Base-by-base conservation (phyloP, 768 basidiomycete species). In the Boletus subparvulus region DNA sequence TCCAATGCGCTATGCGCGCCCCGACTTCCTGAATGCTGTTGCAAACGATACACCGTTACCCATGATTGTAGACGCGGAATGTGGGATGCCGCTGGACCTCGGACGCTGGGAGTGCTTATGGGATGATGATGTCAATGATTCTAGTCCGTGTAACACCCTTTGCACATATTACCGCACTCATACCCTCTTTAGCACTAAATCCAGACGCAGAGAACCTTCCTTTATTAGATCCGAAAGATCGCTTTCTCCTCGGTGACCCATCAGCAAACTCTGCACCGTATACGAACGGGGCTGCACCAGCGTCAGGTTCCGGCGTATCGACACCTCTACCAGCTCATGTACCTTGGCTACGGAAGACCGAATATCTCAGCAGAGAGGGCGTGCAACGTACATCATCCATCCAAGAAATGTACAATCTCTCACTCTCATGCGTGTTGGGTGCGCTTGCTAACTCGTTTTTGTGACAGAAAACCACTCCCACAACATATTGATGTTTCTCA, bases 21-120 rank as follows among this genome's bases (percentile, higher is more conserved):
- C 92, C 7, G 90, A 90, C 63, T 95, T 94, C 63, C 81, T 95
- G 36, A 83, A 90, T 59, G 81, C 86, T 7, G 75, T 97, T 37
- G 88, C 90, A 0, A 84, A 86, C 51, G 91, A 92, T 47, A 84
- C 86, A 12, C 88, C 90, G 0, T 70, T 97, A 19, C 96, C 97
- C 0, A 94, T 98, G 92, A 88, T 98, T 61, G 88, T 98, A 2
- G 97, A 99, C 64, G 92, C 92, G 1, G 97, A 99, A 70, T 88
- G 88, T 62, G 97, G 97, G 0, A 95, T 99, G 94, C 94, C 95
- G 0, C 74, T 99, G 26, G 92, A 98, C 69, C 75, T 96, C 46
- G 88, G 89, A 17, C 83, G 80, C 52, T 94, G 86, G 80, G 87
- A 88, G 52, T 88, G 83, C 36, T 74, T 96, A 17, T 94, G 90